Evolutionary conservation across 2,329 filamentous ascomycete genomes (phyloP).

Genomic region (Hirsutella rhossiliensis): DNA sequence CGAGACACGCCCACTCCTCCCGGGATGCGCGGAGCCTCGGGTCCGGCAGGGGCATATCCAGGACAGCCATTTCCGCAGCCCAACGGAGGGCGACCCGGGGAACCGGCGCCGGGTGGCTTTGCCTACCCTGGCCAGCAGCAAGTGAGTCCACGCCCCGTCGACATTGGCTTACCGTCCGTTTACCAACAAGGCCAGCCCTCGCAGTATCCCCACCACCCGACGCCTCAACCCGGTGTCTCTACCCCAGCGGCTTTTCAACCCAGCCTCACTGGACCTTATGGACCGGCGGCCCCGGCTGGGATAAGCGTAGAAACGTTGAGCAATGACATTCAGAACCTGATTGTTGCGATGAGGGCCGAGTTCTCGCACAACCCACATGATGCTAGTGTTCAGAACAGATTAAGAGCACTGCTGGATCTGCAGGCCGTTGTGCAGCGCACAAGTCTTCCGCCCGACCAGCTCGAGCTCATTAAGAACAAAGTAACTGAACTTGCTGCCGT

Average conservation of each 20-base stretch:
- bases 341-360: constrained; percentile 59
- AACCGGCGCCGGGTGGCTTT: constrained; percentile 4
- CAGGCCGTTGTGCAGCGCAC: constrained; percentile 63
- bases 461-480: constrained; percentile 75
- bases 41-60: constrained; percentile 12
- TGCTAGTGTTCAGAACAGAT: constrained; percentile 60
- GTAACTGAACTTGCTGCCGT: constrained; percentile 61
- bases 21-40: constrained; percentile 20
- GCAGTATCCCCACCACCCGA: constrained; percentile 25
- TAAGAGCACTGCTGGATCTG: constrained; percentile 77
- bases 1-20: constrained; percentile 68
- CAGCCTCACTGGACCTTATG: constrained; percentile 26
- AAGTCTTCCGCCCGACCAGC: constrained; percentile 66
- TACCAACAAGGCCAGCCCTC: neutral
- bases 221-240: constrained; percentile 23
- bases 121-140: constrained; percentile 15
- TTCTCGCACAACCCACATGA: constrained; percentile 69
- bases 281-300: constrained; percentile 25
- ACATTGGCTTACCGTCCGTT: too few relatives aligned
- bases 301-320: constrained; percentile 64
- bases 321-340: constrained; percentile 70
- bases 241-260: constrained; percentile 28
- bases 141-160: constrained; percentile 10
- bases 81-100: constrained; percentile 17
- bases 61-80: constrained; percentile 14